Conservation (phyloP, 2,329 filamentous ascomycete species). For the Podosphaera fusca region DNA sequence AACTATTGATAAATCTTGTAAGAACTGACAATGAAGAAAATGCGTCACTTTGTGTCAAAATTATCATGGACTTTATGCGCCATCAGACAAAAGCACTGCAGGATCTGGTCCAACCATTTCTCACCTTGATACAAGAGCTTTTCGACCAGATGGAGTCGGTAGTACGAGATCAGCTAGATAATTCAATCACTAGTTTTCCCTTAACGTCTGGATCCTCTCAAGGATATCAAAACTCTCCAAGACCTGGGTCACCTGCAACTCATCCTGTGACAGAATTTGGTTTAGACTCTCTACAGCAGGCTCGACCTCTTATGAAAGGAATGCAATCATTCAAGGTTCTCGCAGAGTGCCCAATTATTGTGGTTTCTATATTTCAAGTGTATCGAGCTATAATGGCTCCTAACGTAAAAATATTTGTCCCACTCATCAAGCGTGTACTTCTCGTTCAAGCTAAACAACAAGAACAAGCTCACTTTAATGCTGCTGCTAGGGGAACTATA, state of each 20-base stretch:
- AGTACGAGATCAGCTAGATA: conserved; percentile 87
- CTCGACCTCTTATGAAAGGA: conserved; percentile 61
- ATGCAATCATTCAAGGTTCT: conserved; percentile 99
- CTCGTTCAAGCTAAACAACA: conserved; percentile 80
- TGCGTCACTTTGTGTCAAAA: conserved; percentile 94
- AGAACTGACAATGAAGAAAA: conserved; percentile 94
- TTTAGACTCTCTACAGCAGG: conserved; percentile 58
- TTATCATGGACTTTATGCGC: conserved; percentile 86
- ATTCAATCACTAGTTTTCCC: conserved; percentile 37
- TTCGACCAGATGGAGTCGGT: conserved; percentile 89
- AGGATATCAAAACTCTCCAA: conserved; percentile 58
- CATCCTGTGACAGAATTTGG: conserved; percentile 54
- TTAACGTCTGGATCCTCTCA: conserved; percentile 42
- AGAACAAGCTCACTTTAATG: conserved; percentile 73
- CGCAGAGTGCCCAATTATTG: conserved; percentile 93
- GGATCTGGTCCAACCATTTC: conserved; percentile 70
- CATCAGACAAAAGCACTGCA: conserved; percentile 67
- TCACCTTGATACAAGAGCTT: conserved; percentile 81
- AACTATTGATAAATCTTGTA: conserved; percentile 72
- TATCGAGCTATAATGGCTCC: conserved; percentile 57
- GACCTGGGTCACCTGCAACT: conserved; percentile 72
- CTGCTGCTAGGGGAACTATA: conserved; percentile 52
- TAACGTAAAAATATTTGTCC: conserved; percentile 82
- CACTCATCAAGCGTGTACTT: conserved; percentile 76
- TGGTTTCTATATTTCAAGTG: conserved; percentile 92